These are phyloP conservation scores for Cicer pinnatifidum DNA, from an alignment of 306 rosid genomes.

Conservation along the genomic window DNA sequence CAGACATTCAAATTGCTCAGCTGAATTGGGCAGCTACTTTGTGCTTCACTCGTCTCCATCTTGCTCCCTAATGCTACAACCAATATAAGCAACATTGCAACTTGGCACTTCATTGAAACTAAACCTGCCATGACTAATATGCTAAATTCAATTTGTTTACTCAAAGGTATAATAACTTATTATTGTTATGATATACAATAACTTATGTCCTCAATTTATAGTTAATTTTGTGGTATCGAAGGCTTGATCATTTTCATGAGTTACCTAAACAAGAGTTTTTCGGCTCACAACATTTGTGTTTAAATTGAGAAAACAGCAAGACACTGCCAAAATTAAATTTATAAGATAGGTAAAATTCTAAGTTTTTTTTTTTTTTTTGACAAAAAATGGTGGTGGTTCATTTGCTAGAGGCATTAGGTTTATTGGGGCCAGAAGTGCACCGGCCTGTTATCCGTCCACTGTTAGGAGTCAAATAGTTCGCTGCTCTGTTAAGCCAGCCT, in stretches of 20 bases:
- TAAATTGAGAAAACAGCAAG: neutral
- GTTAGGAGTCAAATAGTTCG: no score
- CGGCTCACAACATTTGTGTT: constrained; percentile 8
- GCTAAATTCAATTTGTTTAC: neutral
- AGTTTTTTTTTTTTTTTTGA: no score
- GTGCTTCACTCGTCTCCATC: constrained; percentile 46
- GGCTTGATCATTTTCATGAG: neutral
- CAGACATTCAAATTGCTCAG: constrained; percentile 58
- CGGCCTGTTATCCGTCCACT: no score
- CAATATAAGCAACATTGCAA: constrained; percentile 48
- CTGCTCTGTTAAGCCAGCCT: no score
- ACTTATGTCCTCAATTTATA: neutral
- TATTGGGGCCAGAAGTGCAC: no score
- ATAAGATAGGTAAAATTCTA: no score
- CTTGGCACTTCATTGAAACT: constrained; percentile 29
- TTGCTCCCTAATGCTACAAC: constrained; percentile 39
- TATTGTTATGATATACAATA: neutral
- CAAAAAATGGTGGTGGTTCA: no score
- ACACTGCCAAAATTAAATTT: neutral
- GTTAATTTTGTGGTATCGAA: neutral
- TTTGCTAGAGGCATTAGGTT: no score
- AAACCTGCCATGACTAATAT: constrained; percentile 41
- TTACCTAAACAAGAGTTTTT: constrained; percentile 16
- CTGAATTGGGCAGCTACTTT: constrained; percentile 51
- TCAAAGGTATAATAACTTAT: neutral